Conservation (phyloP, 306 rosid genomes). For the Vigna radiata region DNA sequence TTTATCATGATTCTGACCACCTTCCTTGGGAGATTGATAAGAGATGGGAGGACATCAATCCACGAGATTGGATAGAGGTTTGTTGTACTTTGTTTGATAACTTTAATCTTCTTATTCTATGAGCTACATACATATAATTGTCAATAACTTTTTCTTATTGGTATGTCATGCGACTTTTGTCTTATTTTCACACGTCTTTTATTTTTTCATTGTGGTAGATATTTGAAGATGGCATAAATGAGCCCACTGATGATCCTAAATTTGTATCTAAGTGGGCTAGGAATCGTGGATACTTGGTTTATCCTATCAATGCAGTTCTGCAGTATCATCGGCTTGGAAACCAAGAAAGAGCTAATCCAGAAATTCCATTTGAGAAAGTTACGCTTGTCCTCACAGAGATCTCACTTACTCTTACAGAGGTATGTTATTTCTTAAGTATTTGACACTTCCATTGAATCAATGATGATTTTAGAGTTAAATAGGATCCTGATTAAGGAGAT, state of each 20-base stretch:
- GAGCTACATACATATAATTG: slow-evolving; percentile 20
- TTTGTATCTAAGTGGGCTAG: slow-evolving; percentile 75
- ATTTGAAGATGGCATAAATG: slow-evolving; percentile 94
- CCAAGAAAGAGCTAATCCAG: slow-evolving; percentile 81
- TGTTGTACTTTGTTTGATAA: slow-evolving; percentile 38
- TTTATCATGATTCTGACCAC: slow-evolving; percentile 88
- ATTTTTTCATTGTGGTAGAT: slow-evolving; percentile 58
- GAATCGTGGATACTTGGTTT: slow-evolving; percentile 78
- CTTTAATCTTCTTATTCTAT: slow-evolving; percentile 13
- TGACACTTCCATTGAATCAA: slow-evolving; percentile 37
- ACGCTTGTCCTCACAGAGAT: slow-evolving; percentile 81
- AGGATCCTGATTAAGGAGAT: slow-evolving; percentile 10
- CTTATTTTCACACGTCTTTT: slow-evolving; percentile 38
- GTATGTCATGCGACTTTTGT: neutral
- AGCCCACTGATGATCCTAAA: slow-evolving; percentile 60
- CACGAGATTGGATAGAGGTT: slow-evolving; percentile 95
- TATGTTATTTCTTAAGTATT: slow-evolving; percentile 40
- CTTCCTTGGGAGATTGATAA: slow-evolving; percentile 88
- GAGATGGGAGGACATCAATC: slow-evolving; percentile 88
- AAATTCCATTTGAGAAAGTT: slow-evolving; percentile 89
- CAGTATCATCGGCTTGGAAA: slow-evolving; percentile 97
- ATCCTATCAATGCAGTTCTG: slow-evolving; percentile 86
- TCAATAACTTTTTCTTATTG: slow-evolving; percentile 10
- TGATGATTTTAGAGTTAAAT: slow-evolving; percentile 20
- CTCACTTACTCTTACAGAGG: slow-evolving; percentile 91